Base-by-base conservation (phyloP, 805 yeast species). In the Citeromyces nyonsensis region DNA sequence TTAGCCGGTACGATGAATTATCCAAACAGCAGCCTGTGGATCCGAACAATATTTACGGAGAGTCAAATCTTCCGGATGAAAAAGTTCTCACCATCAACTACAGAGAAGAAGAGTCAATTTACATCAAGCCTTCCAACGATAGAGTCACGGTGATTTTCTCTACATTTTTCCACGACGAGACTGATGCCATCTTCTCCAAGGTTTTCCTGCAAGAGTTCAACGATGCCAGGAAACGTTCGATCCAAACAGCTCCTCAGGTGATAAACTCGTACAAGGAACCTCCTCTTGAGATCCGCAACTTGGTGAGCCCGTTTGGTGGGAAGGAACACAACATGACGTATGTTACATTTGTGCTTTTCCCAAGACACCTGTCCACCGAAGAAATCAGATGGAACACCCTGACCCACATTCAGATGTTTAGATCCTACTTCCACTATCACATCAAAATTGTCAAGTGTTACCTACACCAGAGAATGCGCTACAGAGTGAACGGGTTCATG, bases 171-270 rank as follows among this genome's bases (percentile, higher is more conserved):
- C 79, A 82, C 49, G 99, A 91, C 56, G 97, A 91, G 54, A 91
- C 97, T 3, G 99, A 91, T 56, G 84, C 82, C 51, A 68, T 81
- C 33, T 80, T 83, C 44, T 93, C 94, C 28, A 83, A 78, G 53
- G 94, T 84, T 25, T 84, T 84, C 48, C 60, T 84, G 40, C 95
- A 84, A 51, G 95, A 86, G 57, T 86, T 86, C 52, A 94, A 85
- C 29, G 96, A 86, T 53, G 95, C 97, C 8, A 74, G 99, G 57
- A 81, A 81, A 51, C 71, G 95, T 54, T 80, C 94, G 4, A 88
- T 91, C 38, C 98, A 91, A 58, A 86, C 91, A 32, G 96, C 97
- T 2, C 99, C 99, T 11, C 99, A 91, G 61, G 99, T 91, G 33
- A 68, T 91, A 45, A 86, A 80, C 48, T 78, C 94, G 5, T 85